A percentile compares a stretch with the other conserved stretches of the same genome.
phyloP scores from a whole-genome alignment of 192 early-diverging fungal species.

The Podila epigama region DNA sequence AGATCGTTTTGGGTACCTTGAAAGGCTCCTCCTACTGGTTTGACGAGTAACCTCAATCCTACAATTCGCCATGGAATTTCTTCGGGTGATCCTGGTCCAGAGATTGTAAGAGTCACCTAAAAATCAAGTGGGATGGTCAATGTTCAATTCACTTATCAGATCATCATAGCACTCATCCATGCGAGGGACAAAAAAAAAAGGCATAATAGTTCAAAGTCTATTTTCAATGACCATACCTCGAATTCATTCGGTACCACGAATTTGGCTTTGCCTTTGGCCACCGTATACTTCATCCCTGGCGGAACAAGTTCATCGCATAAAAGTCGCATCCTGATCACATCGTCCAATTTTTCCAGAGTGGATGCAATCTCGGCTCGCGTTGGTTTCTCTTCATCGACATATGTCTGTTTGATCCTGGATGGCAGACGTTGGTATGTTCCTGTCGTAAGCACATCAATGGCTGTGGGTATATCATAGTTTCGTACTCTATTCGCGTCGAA shows the following conservation, averaged over 20 bases:
- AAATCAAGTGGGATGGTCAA: slow-evolving; percentile 50
- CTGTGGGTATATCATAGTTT: slow-evolving; percentile 83
- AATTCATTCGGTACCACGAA: slow-evolving; percentile 80
- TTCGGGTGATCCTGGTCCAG: slow-evolving; percentile 55
- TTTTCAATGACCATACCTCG: slow-evolving; percentile 51
- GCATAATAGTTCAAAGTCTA: neutral
- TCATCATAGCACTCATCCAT: too few relatives aligned
- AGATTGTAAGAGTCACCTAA: slow-evolving; percentile 72
- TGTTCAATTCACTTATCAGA: too few relatives aligned
- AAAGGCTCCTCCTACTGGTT: slow-evolving; percentile 55
- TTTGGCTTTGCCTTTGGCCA: slow-evolving; percentile 72
- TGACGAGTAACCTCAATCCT: slow-evolving; percentile 72
- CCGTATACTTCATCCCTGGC: slow-evolving; percentile 64
- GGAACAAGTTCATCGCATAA: slow-evolving; percentile 78
- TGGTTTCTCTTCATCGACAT: slow-evolving; percentile 64
- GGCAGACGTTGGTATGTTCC: slow-evolving; percentile 86
- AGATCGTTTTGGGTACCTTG: slow-evolving; percentile 19
- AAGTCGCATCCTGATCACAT: slow-evolving; percentile 75
- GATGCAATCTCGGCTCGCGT: slow-evolving; percentile 64
- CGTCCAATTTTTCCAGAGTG: slow-evolving; percentile 69
- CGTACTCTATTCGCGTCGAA: slow-evolving; percentile 62
- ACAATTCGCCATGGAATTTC: slow-evolving; percentile 76
- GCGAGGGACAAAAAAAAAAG: too few relatives aligned
- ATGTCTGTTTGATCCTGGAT: slow-evolving; percentile 68
- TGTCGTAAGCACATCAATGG: slow-evolving; percentile 85